phyloP scores from a whole-genome alignment of 75 land plant species.

The Picea glauca region DNA sequence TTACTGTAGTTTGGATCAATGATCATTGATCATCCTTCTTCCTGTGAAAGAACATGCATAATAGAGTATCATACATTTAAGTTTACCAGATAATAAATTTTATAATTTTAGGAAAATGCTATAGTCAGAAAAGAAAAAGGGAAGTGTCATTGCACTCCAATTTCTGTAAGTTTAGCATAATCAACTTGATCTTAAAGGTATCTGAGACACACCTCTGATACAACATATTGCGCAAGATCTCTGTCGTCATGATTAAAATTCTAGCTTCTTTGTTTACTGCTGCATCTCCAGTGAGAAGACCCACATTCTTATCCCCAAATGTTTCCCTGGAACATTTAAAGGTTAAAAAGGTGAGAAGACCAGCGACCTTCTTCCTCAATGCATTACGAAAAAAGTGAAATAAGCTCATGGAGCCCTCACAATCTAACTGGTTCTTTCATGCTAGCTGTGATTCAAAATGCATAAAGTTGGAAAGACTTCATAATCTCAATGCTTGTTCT shows the following conservation, averaged over 20 bases:
- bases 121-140: background rate
- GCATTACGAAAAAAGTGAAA: background rate
- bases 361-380: background rate
- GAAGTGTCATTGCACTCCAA: background rate
- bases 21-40: no score
- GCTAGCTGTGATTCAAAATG: background rate
- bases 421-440: background rate
- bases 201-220: constrained; percentile 68
- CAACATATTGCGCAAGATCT: constrained; percentile 95
- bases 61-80: background rate
- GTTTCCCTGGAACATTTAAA: constrained; percentile 41
- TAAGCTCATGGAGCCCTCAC: background rate
- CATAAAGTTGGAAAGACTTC: background rate
- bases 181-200: background rate
- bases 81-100: background rate
- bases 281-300: constrained; percentile 95
- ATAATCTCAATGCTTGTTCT: background rate
- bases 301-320: constrained; percentile 89
- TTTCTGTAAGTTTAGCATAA: background rate
- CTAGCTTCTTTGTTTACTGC: constrained; percentile 87
- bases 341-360: background rate
- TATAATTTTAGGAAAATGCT: background rate
- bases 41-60: background rate
- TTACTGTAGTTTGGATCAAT: background rate
- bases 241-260: constrained; percentile 95